A percentile compares a stretch with the other conserved stretches of the same genome.
These are phyloP conservation scores for Panellus pusillus DNA, from an alignment of 768 basidiomycete species.

Conservation along the genomic window DNA sequence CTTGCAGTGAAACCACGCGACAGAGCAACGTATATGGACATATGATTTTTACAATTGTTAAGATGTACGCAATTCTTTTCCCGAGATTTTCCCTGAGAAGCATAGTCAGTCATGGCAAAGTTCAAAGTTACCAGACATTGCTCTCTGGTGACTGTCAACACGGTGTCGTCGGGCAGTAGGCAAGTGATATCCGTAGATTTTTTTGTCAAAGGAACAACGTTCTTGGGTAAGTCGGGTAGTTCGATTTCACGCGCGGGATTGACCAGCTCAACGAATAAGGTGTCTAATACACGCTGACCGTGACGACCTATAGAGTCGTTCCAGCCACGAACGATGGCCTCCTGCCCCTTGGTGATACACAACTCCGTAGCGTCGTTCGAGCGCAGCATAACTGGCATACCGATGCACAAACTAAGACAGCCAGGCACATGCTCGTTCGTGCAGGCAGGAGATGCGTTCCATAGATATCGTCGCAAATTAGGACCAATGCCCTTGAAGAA, in stretches of 20 bases:
- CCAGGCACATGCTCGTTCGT: constrained; percentile 24
- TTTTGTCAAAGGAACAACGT: constrained; percentile 29
- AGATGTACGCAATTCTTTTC: constrained; percentile 24
- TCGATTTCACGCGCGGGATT: constrained; percentile 26
- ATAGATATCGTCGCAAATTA: not conserved
- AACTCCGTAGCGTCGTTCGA: constrained; percentile 6
- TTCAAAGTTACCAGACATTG: constrained; percentile 29
- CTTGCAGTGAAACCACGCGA: constrained; percentile 25
- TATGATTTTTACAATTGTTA: constrained; percentile 23
- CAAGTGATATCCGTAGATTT: not conserved
- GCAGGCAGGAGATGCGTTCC: not conserved
- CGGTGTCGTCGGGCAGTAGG: constrained; percentile 15
- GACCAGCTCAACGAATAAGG: constrained; percentile 29
- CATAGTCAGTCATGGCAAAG: constrained; percentile 37
- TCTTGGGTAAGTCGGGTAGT: constrained; percentile 27
- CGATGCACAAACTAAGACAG: constrained; percentile 30
- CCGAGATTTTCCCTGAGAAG: constrained; percentile 34
- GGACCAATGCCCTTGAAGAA: no score
- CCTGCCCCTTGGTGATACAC: constrained; percentile 36
- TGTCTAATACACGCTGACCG: constrained; percentile 24
- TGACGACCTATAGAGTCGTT: constrained; percentile 6
- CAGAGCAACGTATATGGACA: constrained; percentile 31
- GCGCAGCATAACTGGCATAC: constrained; percentile 34
- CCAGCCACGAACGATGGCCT: constrained; percentile 30
- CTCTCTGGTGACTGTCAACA: constrained; percentile 15